Evolutionary conservation across 257 asterid species (phyloP), one percentile per base, ranked within the genome.

Genomic region (Eucommia ulmoides): DNA sequence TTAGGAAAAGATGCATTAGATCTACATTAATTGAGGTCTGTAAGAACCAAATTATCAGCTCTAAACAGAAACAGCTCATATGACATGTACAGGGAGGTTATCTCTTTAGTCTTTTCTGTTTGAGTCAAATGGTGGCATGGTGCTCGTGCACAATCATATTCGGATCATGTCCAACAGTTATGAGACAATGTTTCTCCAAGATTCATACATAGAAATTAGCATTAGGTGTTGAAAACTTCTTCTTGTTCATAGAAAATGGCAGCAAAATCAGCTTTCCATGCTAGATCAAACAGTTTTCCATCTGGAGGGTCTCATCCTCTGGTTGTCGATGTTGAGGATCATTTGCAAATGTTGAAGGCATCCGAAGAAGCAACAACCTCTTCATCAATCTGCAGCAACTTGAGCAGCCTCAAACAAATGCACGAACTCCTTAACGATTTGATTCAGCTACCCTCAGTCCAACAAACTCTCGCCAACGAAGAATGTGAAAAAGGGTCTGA

Each of bases 281-380:
- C 59, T 41, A 66, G 75, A 50, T 66, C 73, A 33, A 66, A 58
- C 56, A 76, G 77, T 49, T 61, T 68, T 33, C 86, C 49, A 19
- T 51, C 77, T 8, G 58, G 63, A 47, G 58, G 63, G 44, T 58
- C 80, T 48, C 69, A 66, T 23, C 82, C 82, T 7, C 44, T 55
- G 38, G 20, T 60, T 21, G 42, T 41, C 0, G 23, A 8, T 7
- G 61, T 58, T 3, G 63, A 61, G 46, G 59, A 66, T 49, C 60
- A 58, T 1, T 24, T 71, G 33, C 49, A 24, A 41, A 66, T 64
- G 42, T 52, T 74, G 35, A 69, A 46, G 48, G 55, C 72, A 26
- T 66, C 75, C 0, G 51, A 45, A 56, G 44, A 5, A 0, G 42
- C 48, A 1, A 2, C 70, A 1, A 21, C 65, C 2, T 52, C 77